Percentiles rank a stretch among this genome's conserved stretches.
phyloP scores from a whole-genome alignment of 768 basidiomycete genomes.

The Collybiopsis luxurians region DNA sequence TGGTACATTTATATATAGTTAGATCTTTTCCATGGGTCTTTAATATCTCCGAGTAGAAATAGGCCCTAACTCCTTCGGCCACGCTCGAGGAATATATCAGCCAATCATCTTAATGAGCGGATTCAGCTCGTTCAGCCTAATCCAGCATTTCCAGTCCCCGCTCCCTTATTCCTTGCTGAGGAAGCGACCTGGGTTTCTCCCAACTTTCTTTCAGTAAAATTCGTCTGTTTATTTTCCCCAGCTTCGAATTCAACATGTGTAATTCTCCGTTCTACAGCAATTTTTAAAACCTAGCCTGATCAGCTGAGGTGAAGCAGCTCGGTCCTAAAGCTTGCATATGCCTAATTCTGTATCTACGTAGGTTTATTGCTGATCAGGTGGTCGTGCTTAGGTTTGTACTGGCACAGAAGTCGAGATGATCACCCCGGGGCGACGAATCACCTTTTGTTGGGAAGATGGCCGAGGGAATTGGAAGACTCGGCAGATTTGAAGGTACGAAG shows the following conservation, averaged over 20 bases:
- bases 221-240: slow-evolving; percentile 16
- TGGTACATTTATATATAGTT: slow-evolving; percentile 34
- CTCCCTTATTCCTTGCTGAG: slow-evolving; percentile 24
- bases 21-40: background rate
- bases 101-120: slow-evolving; percentile 51
- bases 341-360: slow-evolving; percentile 15
- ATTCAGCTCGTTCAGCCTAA: slow-evolving; percentile 46
- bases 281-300: slow-evolving; percentile 57
- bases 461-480: slow-evolving; percentile 49
- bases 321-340: slow-evolving; percentile 72
- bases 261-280: slow-evolving; percentile 94
- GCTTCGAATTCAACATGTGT: slow-evolving; percentile 85
- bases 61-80: slow-evolving; percentile 56
- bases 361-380: background rate
- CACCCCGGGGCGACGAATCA: slow-evolving; percentile 80
- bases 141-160: slow-evolving; percentile 42
- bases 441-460: slow-evolving; percentile 79
- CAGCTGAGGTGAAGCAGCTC: slow-evolving; percentile 60
- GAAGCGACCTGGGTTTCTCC: background rate
- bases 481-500: slow-evolving; percentile 58
- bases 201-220: too few relatives aligned
- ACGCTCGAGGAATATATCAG: slow-evolving; percentile 56
- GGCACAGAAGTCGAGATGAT: slow-evolving; percentile 89
- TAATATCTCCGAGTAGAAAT: slow-evolving; percentile 50
- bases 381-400: slow-evolving; percentile 65